Conservation (phyloP, 371 early-diverging fungal genomes). For the Mucor plumbeus region DNA sequence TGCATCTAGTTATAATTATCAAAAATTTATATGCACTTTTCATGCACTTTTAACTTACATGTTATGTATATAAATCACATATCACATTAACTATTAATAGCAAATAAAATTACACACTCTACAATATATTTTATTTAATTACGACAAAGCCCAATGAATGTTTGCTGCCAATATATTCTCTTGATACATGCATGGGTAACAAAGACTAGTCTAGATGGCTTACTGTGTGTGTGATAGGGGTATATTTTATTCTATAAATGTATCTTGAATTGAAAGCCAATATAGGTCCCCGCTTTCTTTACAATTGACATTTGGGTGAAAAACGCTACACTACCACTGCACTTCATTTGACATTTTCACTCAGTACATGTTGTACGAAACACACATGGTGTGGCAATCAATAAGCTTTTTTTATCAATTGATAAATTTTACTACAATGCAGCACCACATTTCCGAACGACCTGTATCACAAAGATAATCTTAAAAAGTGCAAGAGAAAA, state of each 20-base stretch:
- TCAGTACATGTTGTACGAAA: not conserved
- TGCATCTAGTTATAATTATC: too few species aligned
- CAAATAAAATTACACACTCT: not conserved
- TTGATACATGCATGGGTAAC: not conserved
- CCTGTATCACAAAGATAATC: not conserved
- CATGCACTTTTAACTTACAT: too few species aligned
- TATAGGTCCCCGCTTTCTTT: not conserved
- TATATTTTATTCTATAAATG: not conserved
- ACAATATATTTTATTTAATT: too few species aligned
- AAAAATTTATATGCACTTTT: too few species aligned
- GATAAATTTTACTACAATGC: not conserved
- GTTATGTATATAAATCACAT: too few species aligned
- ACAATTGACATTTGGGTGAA: not conserved
- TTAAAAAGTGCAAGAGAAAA: not conserved
- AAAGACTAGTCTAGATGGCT: not conserved
- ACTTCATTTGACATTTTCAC: not conserved
- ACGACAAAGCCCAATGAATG: too few species aligned
- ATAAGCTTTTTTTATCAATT: not conserved
- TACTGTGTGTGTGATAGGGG: not conserved
- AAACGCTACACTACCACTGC: not conserved
- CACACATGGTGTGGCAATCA: slow-evolving; percentile 10
- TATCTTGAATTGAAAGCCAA: not conserved
- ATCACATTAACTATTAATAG: not conserved
- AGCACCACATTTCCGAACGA: not conserved
- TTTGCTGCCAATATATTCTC: not conserved